phyloP scores from a whole-genome alignment of 768 basidiomycete genomes.

The Tricholoma sp. region DNA sequence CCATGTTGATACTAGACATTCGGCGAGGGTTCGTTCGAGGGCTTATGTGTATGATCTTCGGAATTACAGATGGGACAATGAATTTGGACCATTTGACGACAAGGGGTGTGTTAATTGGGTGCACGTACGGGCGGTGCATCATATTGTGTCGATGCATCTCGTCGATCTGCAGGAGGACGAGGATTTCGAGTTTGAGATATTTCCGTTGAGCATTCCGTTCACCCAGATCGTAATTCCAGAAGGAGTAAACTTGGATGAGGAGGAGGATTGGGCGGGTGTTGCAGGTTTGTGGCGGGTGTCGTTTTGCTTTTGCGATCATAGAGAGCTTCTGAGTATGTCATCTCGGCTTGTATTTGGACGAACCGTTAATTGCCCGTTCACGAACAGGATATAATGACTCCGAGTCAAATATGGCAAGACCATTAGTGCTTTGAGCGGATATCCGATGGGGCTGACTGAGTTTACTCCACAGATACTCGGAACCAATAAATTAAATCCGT shows the following conservation, averaged over 20 bases:
- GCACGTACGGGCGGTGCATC: slow-evolving; percentile 51
- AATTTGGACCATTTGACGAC: slow-evolving; percentile 52
- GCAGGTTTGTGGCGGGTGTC: slow-evolving; percentile 55
- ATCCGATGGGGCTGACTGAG: neutral
- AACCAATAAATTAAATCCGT: slow-evolving; percentile 30
- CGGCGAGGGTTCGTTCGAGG: slow-evolving; percentile 35
- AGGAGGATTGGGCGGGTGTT: slow-evolving; percentile 54
- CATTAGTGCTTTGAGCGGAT: neutral
- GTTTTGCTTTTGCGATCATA: slow-evolving; percentile 68
- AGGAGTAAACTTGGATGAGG: slow-evolving; percentile 30
- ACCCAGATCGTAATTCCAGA: slow-evolving; percentile 46
- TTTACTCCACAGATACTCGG: slow-evolving; percentile 20
- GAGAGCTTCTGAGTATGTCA: slow-evolving; percentile 55
- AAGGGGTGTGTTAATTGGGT: slow-evolving; percentile 55
- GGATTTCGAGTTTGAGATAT: slow-evolving; percentile 29
- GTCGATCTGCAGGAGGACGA: slow-evolving; percentile 33
- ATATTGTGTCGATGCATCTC: slow-evolving; percentile 50
- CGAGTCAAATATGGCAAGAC: slow-evolving; percentile 23
- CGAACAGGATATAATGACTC: slow-evolving; percentile 38
- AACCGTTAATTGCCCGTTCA: neutral
- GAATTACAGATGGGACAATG: slow-evolving; percentile 44
- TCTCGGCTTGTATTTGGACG: slow-evolving; percentile 2
- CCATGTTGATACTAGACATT: slow-evolving; percentile 29
- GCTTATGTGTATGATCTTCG: slow-evolving; percentile 60
- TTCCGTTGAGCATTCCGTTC: slow-evolving; percentile 47